These are phyloP conservation scores for Scheffersomyces quercinus DNA, from an alignment of 1,139 yeast genomes.

Conservation along the genomic window DNA sequence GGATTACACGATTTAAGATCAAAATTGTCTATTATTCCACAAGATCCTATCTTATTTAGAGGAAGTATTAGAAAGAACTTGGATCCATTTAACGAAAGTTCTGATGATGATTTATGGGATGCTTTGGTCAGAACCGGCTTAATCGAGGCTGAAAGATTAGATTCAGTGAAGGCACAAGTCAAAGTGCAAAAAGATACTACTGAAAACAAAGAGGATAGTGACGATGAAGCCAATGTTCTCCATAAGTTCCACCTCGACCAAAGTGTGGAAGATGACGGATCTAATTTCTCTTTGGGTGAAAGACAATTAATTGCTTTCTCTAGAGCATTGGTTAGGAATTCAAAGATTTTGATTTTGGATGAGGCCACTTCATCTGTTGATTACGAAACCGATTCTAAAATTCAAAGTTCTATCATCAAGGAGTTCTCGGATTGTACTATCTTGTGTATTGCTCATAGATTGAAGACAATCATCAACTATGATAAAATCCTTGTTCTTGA, in stretches of 20 bases:
- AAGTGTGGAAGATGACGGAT: slow-evolving; percentile 41
- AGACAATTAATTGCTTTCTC: slow-evolving; percentile 44
- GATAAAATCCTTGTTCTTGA: slow-evolving; percentile 41
- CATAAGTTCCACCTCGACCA: slow-evolving; percentile 36
- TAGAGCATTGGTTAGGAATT: slow-evolving; percentile 40
- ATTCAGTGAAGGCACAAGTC: slow-evolving; percentile 9
- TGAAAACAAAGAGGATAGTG: background rate
- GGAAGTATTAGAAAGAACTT: slow-evolving; percentile 16
- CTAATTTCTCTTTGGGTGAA: slow-evolving; percentile 43
- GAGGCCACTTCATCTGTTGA: slow-evolving; percentile 48
- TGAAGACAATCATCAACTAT: slow-evolving; percentile 39
- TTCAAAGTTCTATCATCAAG: slow-evolving; percentile 33
- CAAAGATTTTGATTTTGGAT: slow-evolving; percentile 39
- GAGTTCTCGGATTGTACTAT: slow-evolving; percentile 41
- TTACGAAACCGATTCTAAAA: slow-evolving; percentile 44
- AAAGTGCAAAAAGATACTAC: background rate
- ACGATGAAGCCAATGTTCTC: slow-evolving; percentile 7
- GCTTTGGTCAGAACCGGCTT: slow-evolving; percentile 36
- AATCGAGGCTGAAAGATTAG: slow-evolving; percentile 15
- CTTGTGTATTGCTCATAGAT: slow-evolving; percentile 43
- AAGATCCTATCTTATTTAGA: slow-evolving; percentile 20
- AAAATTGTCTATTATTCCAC: slow-evolving; percentile 20
- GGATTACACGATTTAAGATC: slow-evolving; percentile 18
- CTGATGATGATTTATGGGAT: slow-evolving; percentile 36
- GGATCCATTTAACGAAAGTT: slow-evolving; percentile 23